Percentiles rank a stretch among this genome's conserved stretches.
These are phyloP conservation scores for Akebia trifoliata DNA, from an alignment of 164 flowering plant species.

Conservation along the genomic window DNA sequence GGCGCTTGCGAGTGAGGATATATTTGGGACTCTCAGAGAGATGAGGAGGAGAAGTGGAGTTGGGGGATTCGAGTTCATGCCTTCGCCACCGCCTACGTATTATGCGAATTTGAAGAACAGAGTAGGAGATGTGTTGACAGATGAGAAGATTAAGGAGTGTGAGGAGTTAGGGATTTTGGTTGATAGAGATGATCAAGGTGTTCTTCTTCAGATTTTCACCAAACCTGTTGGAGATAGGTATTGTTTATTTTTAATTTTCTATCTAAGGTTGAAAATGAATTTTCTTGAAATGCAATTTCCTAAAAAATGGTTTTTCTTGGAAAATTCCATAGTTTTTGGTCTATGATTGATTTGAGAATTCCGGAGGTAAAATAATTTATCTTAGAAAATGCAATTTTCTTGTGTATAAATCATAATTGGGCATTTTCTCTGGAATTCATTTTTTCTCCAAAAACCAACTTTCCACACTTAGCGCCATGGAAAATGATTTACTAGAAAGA, in stretches of 20 bases:
- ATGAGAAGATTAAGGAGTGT: conserved; percentile 74
- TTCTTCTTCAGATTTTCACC: conserved; percentile 80
- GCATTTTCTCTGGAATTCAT: too few species aligned
- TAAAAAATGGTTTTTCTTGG: too few species aligned
- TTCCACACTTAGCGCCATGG: too few species aligned
- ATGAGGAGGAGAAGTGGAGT: conserved; percentile 65
- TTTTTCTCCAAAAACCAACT: too few species aligned
- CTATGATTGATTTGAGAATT: too few species aligned
- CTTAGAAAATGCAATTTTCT: too few species aligned
- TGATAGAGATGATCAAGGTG: conserved; percentile 80
- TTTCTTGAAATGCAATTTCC: too few species aligned
- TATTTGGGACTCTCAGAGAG: conserved; percentile 68
- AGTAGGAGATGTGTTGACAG: conserved; percentile 66
- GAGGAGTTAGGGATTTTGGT: conserved; percentile 85
- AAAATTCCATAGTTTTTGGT: too few species aligned
- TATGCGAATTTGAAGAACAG: conserved; percentile 62
- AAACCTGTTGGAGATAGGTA: conserved; percentile 92
- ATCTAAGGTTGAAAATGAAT: too few species aligned
- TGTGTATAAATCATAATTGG: too few species aligned
- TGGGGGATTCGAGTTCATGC: conserved; percentile 90
- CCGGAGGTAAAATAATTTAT: too few species aligned
- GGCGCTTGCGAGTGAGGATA: conserved; percentile 64
- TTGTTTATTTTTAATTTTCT: neutral
- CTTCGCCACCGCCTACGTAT: conserved; percentile 78
- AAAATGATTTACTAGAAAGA: too few species aligned